Base-by-base conservation (phyloP, 495 filamentous ascomycete genomes). In the Trichoderma parareesei region DNA sequence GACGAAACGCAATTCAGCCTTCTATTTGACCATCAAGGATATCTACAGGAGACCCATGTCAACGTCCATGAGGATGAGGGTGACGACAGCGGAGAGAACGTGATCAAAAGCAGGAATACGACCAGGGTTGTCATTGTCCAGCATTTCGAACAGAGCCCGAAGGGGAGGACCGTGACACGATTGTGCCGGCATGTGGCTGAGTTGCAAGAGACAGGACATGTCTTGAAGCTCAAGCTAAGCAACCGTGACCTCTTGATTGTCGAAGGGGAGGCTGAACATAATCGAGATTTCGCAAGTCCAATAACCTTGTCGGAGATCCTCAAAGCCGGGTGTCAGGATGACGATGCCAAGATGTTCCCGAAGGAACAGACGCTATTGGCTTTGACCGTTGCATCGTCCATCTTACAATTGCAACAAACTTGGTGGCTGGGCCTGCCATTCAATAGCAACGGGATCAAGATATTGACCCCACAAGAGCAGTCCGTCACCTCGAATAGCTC, bases 381-480 rank as follows among this genome's bases (percentile, higher is more conserved):
- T 11, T 46, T 69, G 10, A 64, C 67, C 27, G 44, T 69, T n/a
- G 68, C 63, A 20, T 59, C 68, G 4, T 69, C 68, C 16, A 57
- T 67, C 16, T 59, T 67, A 27, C 65, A 67, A 41, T 37, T 67
- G 4, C 66, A 44, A 4, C 27, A 64, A 41, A 67, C 66, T 4
- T 64, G 35, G 46, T 64, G 62, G 66, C 41, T 38, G 35, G 59
- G 38, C 38, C 62, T 60, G 35, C 61, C 38, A 18, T 61, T 60
- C 37, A 61, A 61, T 20, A 67, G 66, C 46, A 67, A 46, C n/a
- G 40, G 11, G 3, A 64, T 67, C 20, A 64, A 55, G n/a, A 64
- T 37, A n/a, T 13, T 64, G 14, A 55, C 14, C 38, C 43, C n/a
- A 14, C 43, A 10, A 42, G 43, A 14, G 49, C 38, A 48, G 16